These are phyloP conservation scores for Herpetomonas tarakana DNA, from an alignment of 208 protist species.

Conservation along the genomic window DNA sequence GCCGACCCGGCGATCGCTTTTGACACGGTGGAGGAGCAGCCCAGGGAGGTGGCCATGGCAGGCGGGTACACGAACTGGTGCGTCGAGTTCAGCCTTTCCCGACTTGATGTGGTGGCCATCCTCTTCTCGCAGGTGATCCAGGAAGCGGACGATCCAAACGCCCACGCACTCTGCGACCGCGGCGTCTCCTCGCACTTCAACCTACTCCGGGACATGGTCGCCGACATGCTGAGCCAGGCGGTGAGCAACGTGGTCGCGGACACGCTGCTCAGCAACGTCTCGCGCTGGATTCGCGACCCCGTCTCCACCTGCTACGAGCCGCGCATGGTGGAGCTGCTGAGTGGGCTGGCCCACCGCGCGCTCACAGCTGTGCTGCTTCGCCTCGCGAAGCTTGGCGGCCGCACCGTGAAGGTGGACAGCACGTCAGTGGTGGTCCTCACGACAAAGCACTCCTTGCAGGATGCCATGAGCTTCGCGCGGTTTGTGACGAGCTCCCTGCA, in stretches of 20 bases:
- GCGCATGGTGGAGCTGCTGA: constrained; percentile 73
- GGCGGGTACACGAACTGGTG: constrained; percentile 81
- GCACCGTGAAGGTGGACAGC: constrained; percentile 74
- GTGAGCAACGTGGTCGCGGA: constrained; percentile 59
- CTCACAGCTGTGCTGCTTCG: constrained; percentile 77
- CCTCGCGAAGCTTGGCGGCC: constrained; percentile 81
- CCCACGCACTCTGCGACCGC: constrained; percentile 67
- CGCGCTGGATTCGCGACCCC: constrained; percentile 86
- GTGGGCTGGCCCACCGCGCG: constrained; percentile 68
- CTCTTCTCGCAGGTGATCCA: constrained; percentile 90
- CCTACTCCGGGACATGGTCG: constrained; percentile 84
- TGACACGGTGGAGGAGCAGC: constrained; percentile 76
- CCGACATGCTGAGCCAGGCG: constrained; percentile 75
- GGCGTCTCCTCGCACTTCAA: constrained; percentile 89
- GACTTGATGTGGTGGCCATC: constrained; percentile 85
- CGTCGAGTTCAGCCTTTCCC: constrained; percentile 82
- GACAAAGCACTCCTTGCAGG: constrained; percentile 70
- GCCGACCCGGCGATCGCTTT: constrained; percentile 57
- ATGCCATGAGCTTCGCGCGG: constrained; percentile 71
- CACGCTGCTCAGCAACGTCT: constrained; percentile 68
- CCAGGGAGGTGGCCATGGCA: constrained; percentile 73
- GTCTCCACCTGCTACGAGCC: constrained; percentile 81
- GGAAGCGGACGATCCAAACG: constrained; percentile 78
- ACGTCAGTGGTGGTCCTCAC: constrained; percentile 77
- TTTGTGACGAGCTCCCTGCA: constrained; percentile 76